Evolutionary conservation across 257 asterid genomes (phyloP).

Genomic region (Solanum ossicruentum): DNA sequence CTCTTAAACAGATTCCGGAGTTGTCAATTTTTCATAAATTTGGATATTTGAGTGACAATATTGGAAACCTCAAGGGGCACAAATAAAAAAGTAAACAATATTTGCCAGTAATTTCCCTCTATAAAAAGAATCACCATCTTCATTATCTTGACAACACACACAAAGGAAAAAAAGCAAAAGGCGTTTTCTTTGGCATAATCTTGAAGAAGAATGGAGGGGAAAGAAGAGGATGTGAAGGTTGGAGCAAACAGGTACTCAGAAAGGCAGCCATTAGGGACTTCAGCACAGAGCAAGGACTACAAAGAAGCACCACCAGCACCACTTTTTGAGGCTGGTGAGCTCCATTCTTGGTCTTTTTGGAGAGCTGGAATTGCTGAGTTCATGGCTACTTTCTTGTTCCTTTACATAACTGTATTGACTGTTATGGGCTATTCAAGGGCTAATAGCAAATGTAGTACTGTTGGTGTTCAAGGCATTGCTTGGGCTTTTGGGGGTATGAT

Average conservation of each 20-base stretch:
- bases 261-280: constrained; percentile 71
- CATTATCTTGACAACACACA: not conserved
- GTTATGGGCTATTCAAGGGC: constrained; percentile 57
- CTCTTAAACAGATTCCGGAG: not conserved
- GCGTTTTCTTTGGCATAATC: not conserved
- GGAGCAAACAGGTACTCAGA: constrained; percentile 61
- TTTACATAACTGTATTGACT: constrained; percentile 57
- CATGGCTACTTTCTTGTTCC: constrained; percentile 66
- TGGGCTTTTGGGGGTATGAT: constrained; percentile 94
- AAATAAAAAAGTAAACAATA: not conserved
- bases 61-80: not conserved
- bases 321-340: constrained; percentile 63
- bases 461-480: constrained; percentile 75
- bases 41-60: not conserved
- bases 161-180: not conserved
- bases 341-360: constrained; percentile 71
- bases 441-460: constrained; percentile 39
- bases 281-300: constrained; percentile 74
- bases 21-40: not conserved
- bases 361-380: constrained; percentile 79
- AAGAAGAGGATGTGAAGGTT: constrained; percentile 63
- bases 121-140: not conserved
- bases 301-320: constrained; percentile 74
- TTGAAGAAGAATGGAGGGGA: constrained; percentile 47
- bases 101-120: not conserved